These are phyloP conservation scores for Poronia punctata DNA, from an alignment of 495 filamentous ascomycete species.

Conservation along the genomic window DNA sequence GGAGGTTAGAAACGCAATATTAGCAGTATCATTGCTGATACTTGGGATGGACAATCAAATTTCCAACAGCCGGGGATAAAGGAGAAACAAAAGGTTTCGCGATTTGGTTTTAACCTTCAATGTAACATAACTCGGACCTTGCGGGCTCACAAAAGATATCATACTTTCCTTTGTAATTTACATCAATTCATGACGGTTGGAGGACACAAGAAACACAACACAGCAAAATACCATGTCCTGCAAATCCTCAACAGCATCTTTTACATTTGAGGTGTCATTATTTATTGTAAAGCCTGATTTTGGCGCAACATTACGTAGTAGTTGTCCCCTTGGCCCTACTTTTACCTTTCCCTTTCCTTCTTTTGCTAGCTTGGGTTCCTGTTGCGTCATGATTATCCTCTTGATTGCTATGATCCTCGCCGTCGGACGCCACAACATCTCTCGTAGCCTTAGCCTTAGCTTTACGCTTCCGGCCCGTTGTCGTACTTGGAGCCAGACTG, in stretches of 20 bases:
- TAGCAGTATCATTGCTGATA: slow-evolving; percentile 2
- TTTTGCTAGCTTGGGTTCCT: slow-evolving; percentile 1
- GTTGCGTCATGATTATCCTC: slow-evolving; percentile 14
- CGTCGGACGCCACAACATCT: slow-evolving; percentile 12
- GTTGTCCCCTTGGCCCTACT: slow-evolving; percentile 27
- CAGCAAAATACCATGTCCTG: no score
- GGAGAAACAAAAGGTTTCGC: background rate
- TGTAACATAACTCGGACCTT: slow-evolving; percentile 10
- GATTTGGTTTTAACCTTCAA: background rate
- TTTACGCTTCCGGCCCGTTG: slow-evolving; percentile 17
- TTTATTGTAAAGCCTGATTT: no score
- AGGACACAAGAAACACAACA: no score
- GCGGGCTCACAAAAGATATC: slow-evolving; percentile 4
- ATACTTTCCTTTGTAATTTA: slow-evolving; percentile 7
- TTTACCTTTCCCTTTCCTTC: slow-evolving; percentile 17
- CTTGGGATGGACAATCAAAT: slow-evolving; percentile 1
- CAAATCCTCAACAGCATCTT: no score
- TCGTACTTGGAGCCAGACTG: slow-evolving; percentile 1
- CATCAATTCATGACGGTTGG: no score
- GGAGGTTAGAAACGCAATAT: background rate
- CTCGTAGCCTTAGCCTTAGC: no score
- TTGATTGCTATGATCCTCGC: slow-evolving; percentile 9
- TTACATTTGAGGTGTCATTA: no score
- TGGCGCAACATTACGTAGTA: no score
- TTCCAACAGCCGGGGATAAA: no score